Evolutionary conservation across 1,139 yeast species (phyloP), one percentile per base, ranked within the genome.

Genomic region (Candida albicans): DNA sequence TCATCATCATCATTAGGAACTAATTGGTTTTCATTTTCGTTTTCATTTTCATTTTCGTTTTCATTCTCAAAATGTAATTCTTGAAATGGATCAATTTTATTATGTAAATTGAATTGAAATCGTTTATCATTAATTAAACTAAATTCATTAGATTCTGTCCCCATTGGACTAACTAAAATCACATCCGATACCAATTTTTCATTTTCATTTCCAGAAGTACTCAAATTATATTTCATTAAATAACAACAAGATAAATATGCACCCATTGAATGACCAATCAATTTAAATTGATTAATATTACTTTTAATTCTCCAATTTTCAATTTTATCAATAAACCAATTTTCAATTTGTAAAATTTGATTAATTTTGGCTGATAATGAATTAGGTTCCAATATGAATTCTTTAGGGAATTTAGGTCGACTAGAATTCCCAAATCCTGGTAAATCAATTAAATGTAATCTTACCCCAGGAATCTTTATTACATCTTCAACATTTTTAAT

Each of bases 381-480:
- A 1, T 45, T 43, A 14, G 56, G 72, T 47, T 54, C 62, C 42
- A 45, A 42, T 8, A 71, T 47, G n/a, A 68, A 56, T 38, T 55
- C 55, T 8, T 49, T 37, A 1, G 77, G 76, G 43, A 72, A 73
- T 38, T 55, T 53, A 1, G 76, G 74, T 37, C 77, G 57, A 12
- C 73, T 65, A 13, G 75, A 69, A 46, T 72, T 72, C 5, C 78
- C 78, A 52, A 72, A 73, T 7, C 78, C 78, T 2, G 76, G 74
- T 48, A 71, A 51, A 47, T 73, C 78, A 36, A 73, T 61, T 11
- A 66, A 54, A 47, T 68, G 75, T 12, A 69, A 48, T 15, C 62
- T 54, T 8, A 68, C 39, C 0, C 73, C 67, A 1, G 70, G 64
- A 40, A 65, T 64, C 42, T 68, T 65, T 12, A 65, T 57, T 14